These are phyloP conservation scores for Globisporangium abappressorium DNA, from an alignment of 352 stramenopile genomes.

Conservation along the genomic window DNA sequence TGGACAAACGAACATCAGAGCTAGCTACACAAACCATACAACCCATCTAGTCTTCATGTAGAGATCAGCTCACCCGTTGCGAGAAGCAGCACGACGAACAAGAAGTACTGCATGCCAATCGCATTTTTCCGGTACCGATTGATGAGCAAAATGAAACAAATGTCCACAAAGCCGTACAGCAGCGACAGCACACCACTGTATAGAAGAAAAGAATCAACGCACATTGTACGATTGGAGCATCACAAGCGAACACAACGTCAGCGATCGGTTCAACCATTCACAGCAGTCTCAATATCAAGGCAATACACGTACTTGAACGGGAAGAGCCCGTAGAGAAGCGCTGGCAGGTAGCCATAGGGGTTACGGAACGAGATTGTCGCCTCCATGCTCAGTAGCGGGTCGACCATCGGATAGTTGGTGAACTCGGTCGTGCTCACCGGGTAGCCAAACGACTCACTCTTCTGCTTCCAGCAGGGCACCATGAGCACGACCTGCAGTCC, in stretches of 20 bases:
- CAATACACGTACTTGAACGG: conserved; percentile 68
- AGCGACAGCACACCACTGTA: conserved; percentile 63
- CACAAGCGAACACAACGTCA: background rate
- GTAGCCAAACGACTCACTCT: conserved; percentile 74
- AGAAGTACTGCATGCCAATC: conserved; percentile 82
- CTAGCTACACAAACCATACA: background rate
- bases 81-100: conserved; percentile 75
- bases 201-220: conserved; percentile 6
- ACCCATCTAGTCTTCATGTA: background rate
- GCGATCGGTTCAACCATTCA: conserved; percentile 6
- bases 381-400: conserved; percentile 65
- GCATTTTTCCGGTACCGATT: conserved; percentile 63
- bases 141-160: conserved; percentile 71
- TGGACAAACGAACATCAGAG: background rate
- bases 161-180: conserved; percentile 65
- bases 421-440: conserved; percentile 70
- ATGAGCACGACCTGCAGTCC: conserved; percentile 71
- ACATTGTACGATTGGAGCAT: background rate
- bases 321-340: conserved; percentile 74
- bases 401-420: conserved; percentile 66
- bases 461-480: conserved; percentile 81
- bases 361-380: conserved; percentile 71
- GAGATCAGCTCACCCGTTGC: conserved; percentile 40
- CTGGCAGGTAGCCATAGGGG: conserved; percentile 80
- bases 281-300: background rate